Percentiles rank a stretch among this genome's conserved stretches.
Conservation (phyloP, 1,139 yeast species). For the Candida pseudocylindracea region DNA sequence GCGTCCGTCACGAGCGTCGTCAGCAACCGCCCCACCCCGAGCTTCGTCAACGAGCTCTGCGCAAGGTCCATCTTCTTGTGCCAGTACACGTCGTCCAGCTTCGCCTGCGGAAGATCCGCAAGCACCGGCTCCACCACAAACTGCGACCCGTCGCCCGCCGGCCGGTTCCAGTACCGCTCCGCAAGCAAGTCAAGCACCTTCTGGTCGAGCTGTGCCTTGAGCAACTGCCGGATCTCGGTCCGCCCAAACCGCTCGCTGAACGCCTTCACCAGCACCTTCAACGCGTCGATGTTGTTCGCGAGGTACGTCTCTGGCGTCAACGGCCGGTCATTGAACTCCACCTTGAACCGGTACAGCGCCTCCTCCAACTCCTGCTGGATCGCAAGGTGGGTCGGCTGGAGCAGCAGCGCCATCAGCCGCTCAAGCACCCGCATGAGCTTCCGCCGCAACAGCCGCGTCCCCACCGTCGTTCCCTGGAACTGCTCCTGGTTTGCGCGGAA, state of each 20-base stretch:
- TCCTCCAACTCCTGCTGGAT: slow-evolving; percentile 89
- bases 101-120: slow-evolving; percentile 23
- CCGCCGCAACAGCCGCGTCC: slow-evolving; percentile 55
- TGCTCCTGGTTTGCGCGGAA: slow-evolving; percentile 37
- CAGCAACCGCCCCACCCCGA: slow-evolving; percentile 83
- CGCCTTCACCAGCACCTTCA: slow-evolving; percentile 76
- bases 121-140: slow-evolving; percentile 15
- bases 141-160: slow-evolving; percentile 27
- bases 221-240: slow-evolving; percentile 53
- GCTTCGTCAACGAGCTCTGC: slow-evolving; percentile 65
- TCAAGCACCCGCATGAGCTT: slow-evolving; percentile 77
- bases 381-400: slow-evolving; percentile 70
- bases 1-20: slow-evolving; percentile 70
- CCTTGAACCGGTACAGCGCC: slow-evolving; percentile 80
- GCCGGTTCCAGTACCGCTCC: slow-evolving; percentile 75
- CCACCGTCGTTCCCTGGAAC: slow-evolving; percentile 45
- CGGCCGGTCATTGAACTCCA: slow-evolving; percentile 85
- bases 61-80: slow-evolving; percentile 68
- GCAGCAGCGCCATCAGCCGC: slow-evolving; percentile 71
- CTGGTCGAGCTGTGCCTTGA: slow-evolving; percentile 78
- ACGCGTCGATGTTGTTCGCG: slow-evolving; percentile 74
- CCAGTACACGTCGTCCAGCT: slow-evolving; percentile 28
- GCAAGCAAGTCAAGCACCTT: slow-evolving; percentile 71
- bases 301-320: slow-evolving; percentile 85
- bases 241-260: slow-evolving; percentile 69